Evolutionary conservation across 2,329 filamentous ascomycete genomes (phyloP), one percentile per base, ranked within the genome.

Genomic region (Alternaria arbusti): DNA sequence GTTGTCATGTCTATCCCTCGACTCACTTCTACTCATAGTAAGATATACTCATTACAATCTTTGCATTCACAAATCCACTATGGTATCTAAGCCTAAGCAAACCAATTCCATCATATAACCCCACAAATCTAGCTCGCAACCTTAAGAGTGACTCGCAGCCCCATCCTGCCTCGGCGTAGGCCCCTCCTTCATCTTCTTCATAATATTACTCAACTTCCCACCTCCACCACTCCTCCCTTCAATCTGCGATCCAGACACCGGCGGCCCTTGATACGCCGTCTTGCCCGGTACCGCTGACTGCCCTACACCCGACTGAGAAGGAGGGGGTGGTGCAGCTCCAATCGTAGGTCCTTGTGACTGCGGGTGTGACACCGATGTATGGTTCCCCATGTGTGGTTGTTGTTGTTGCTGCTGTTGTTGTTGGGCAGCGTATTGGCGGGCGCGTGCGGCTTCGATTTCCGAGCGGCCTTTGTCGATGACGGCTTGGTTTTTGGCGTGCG

Each of bases 141-240:
- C n/a, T n/a, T n/a, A 62, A 12, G 54, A 13, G 13, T 59, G 32
- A 13, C 22, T 11, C 3, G 57, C 65, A 32, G 61, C 30, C 11
- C 66, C 63, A 20, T 68, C 61, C 25, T 61, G 55, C 13, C 59
- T 59, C n/a, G 63, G 57, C 26, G 65, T 64, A 28, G 72, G 70
- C 5, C 74, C 74, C 50, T 76, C 73, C 58, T 74, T 76, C 68
- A 78, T 72, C 65, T 77, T 79, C 69, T 73, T 75, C 69, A 78
- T 69, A 5, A 78, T 70, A 15, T 71, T 72, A n/a, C 71, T 76
- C 57, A 79, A 46, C 47, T 70, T 76, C 9, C 73, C 69, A 5
- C 67, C 70, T n/a, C 66, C 59, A 22, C 64, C 61, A 49, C 66
- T 65, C 17, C 64, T 22, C 6, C 71, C 66, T 54, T 78, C 74